Base-by-base conservation (phyloP, 2,329 filamentous ascomycete genomes). In the Fusarium sp. region DNA sequence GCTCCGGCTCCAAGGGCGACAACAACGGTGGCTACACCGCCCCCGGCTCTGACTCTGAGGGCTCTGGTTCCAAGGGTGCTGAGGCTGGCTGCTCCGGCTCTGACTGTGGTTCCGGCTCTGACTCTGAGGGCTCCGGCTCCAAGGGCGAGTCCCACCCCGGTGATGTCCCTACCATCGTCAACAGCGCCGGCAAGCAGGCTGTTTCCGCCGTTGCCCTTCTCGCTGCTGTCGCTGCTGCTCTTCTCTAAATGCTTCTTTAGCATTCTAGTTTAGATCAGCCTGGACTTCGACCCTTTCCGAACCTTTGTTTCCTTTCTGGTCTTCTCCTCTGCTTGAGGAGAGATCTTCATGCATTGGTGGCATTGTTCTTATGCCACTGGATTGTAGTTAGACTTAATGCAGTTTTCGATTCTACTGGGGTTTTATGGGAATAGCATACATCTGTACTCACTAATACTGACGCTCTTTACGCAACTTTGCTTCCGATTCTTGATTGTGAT, bases 171-270 rank as follows among this genome's bases (percentile, higher is more conserved):
- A 59, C 69, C 54, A 66, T 38, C 7, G 68, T 68, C 38, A 62
- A 28, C 54, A 43, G 52, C 12, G 70, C 66, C 21, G 55, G 62
- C 32, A 71, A 71, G 55, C 66, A 71, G 51, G 69, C 66, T 28
- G 39, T 68, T 62, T 65, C 66, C 56, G 42, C 47, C 20, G 38
- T 71, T 48, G 62, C 68, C 19, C 34, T 68, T 39, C 51, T 71
- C 10, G 69, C 68, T 49, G 64, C 59, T 36, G 26, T 71, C 42
- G 48, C 56, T 30, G 68, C 47, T 32, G 69, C 68, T 51, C 50
- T 62, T 30, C 45, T 71, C 39, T 71, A 71, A 50, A 34, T n/a
- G 17, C 15, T 7, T 28, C 39, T 49, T 44, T 12, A 26, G 34
- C 43, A 34, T 45, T 21, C 15, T 36, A 36, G 32, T n/a, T 10